A percentile compares a stretch with the other conserved stretches of the same genome.
phyloP scores from a whole-genome alignment of 495 filamentous ascomycete genomes.

The Wilcoxina mikolae region DNA sequence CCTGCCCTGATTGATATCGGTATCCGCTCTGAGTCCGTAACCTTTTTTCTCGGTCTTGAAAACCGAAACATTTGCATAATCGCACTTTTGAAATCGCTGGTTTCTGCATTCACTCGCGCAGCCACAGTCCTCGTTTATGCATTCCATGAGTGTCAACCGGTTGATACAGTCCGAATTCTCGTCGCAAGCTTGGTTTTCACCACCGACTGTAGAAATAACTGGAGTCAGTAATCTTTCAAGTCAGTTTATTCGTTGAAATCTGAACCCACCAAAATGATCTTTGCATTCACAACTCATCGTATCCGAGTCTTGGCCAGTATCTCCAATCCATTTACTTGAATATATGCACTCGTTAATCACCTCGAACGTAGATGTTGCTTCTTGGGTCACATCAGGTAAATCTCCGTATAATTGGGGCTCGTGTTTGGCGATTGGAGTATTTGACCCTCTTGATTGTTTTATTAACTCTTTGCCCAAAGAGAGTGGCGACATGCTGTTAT shows the following conservation, averaged over 20 bases:
- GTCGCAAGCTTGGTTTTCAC: conserved; percentile 71
- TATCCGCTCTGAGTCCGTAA: conserved; percentile 72
- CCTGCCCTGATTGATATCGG: conserved; percentile 59
- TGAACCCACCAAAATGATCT: conserved; percentile 81
- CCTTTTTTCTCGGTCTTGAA: conserved; percentile 98
- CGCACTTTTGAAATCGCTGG: conserved; percentile 78
- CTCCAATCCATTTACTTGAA: conserved; percentile 73
- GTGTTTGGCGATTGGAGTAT: background rate
- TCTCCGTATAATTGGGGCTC: background rate
- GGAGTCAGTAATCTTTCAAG: conserved; percentile 3
- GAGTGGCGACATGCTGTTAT: background rate
- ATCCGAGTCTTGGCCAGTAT: conserved; percentile 61
- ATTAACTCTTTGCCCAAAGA: background rate
- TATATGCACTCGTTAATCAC: conserved; percentile 73
- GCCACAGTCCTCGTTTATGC: conserved; percentile 63
- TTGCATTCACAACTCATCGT: conserved; percentile 86
- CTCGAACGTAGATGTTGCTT: conserved; percentile 63
- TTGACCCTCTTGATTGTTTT: background rate
- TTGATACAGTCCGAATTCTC: conserved; percentile 99
- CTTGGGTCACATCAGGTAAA: conserved; percentile 40
- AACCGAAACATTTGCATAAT: conserved; percentile 83
- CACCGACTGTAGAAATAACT: conserved; percentile 2
- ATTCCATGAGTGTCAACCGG: conserved; percentile 94
- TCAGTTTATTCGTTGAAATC: conserved; percentile 7
- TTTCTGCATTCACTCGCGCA: conserved; percentile 85